phyloP scores from a whole-genome alignment of 2,329 filamentous ascomycete species.

The Mycosphaerella sp. region DNA sequence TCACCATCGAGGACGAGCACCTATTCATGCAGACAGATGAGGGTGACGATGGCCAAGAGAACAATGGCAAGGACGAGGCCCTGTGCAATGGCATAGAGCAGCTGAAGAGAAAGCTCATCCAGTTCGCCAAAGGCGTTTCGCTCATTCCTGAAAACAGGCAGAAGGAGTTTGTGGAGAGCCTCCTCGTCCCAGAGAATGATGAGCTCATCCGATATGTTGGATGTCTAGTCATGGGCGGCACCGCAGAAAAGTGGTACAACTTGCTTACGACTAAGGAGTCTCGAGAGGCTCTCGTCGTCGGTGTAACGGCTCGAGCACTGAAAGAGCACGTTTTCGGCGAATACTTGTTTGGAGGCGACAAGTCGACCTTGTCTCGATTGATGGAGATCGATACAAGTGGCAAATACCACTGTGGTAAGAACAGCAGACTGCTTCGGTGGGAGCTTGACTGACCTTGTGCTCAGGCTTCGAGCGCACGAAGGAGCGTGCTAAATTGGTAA shows the following conservation, averaged over 20 bases:
- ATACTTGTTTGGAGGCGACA: conserved; percentile 27
- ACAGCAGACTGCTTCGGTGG: not conserved
- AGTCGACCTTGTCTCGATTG: conserved; percentile 27
- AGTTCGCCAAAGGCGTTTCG: not conserved
- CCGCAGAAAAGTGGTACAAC: conserved; percentile 23
- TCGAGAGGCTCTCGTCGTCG: conserved; percentile 25
- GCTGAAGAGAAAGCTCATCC: not conserved
- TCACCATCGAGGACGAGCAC: not conserved
- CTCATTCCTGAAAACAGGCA: not conserved
- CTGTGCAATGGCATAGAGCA: conserved; percentile 1
- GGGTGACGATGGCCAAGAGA: not conserved
- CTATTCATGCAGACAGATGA: not conserved
- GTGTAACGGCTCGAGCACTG: conserved; percentile 28
- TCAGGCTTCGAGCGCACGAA: conserved; percentile 28
- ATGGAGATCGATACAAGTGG: conserved; percentile 35
- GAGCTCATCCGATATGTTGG: conserved; percentile 30
- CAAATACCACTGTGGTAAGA: conserved; percentile 38
- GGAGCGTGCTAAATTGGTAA: conserved; percentile 19
- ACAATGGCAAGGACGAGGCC: conserved; percentile 8
- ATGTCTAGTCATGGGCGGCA: conserved; percentile 27
- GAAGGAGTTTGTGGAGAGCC: not conserved
- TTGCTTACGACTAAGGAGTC: conserved; percentile 17
- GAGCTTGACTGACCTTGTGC: conserved; percentile 7
- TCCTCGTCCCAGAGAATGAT: conserved; percentile 9
- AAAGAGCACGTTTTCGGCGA: conserved; percentile 31